A percentile compares a stretch with the other conserved stretches of the same genome.
phyloP scores from a whole-genome alignment of 257 asterid species.

The Agastache rugosa region DNA sequence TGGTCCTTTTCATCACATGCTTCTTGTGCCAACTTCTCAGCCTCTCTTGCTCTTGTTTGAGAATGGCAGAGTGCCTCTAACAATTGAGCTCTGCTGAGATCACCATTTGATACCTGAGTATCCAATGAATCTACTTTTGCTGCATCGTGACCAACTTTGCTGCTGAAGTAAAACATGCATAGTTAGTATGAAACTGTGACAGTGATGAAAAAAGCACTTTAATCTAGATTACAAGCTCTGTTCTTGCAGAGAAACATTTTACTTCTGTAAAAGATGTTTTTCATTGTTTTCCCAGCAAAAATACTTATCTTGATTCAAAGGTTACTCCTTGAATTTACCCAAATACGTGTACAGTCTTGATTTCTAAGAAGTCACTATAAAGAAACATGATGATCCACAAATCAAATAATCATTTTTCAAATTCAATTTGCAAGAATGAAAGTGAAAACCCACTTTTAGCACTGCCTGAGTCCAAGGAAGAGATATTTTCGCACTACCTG shows the following conservation, averaged over 20 bases:
- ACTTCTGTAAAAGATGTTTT: background rate
- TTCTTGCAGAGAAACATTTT: too few species aligned
- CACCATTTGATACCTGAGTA: slow-evolving; percentile 29
- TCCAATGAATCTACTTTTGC: slow-evolving; percentile 38
- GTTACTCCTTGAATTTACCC: background rate
- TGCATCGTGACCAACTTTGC: slow-evolving; percentile 30
- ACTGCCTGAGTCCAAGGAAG: background rate
- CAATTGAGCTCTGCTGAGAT: slow-evolving; percentile 55
- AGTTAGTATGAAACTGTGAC: background rate
- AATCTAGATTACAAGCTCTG: background rate
- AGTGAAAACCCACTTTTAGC: background rate
- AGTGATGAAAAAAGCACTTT: background rate
- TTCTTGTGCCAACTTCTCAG: slow-evolving; percentile 68
- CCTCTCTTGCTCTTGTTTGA: slow-evolving; percentile 77
- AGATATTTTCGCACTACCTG: background rate
- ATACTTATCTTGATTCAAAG: background rate
- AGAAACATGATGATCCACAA: background rate
- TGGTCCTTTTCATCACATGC: slow-evolving; percentile 67
- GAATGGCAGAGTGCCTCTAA: slow-evolving; percentile 77
- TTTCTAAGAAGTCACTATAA: background rate
- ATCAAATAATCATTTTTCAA: background rate
- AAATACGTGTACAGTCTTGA: background rate
- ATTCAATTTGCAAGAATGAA: background rate
- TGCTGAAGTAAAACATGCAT: slow-evolving; percentile 34
- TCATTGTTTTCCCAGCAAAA: background rate